A percentile compares a stretch with the other conserved stretches of the same genome.
These are phyloP conservation scores for Nicotiana undulata DNA, from an alignment of 257 asterid genomes.

Conservation along the genomic window DNA sequence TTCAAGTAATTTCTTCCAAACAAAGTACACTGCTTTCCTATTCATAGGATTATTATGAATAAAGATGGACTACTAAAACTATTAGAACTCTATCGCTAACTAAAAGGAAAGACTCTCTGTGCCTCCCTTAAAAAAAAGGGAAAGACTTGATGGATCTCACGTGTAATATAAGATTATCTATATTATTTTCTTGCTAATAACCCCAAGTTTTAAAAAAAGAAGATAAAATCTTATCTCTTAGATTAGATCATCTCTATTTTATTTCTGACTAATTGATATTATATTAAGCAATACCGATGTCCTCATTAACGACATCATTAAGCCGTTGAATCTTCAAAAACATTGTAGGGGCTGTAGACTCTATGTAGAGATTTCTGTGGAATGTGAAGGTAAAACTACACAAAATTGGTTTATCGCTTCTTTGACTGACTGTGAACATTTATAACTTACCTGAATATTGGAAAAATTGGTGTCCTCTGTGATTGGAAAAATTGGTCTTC, in stretches of 20 bases:
- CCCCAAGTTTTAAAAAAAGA: background rate
- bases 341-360: background rate
- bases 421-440: background rate
- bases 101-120: no score
- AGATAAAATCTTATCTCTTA: no score
- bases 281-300: background rate
- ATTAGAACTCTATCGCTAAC: background rate
- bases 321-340: background rate
- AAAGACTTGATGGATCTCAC: background rate
- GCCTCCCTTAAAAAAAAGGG: no score
- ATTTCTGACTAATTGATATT: background rate
- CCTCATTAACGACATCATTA: background rate
- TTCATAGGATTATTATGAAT: background rate
- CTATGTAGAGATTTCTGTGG: background rate
- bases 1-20: slow-evolving; percentile 2
- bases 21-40: background rate
- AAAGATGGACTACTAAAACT: background rate
- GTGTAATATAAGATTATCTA: background rate
- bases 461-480: no score
- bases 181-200: background rate
- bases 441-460: background rate
- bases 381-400: background rate
- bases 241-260: background rate
- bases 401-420: background rate
- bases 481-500: background rate